phyloP scores from a whole-genome alignment of 2,329 filamentous ascomycete genomes.

The Macrophomina tecta region DNA sequence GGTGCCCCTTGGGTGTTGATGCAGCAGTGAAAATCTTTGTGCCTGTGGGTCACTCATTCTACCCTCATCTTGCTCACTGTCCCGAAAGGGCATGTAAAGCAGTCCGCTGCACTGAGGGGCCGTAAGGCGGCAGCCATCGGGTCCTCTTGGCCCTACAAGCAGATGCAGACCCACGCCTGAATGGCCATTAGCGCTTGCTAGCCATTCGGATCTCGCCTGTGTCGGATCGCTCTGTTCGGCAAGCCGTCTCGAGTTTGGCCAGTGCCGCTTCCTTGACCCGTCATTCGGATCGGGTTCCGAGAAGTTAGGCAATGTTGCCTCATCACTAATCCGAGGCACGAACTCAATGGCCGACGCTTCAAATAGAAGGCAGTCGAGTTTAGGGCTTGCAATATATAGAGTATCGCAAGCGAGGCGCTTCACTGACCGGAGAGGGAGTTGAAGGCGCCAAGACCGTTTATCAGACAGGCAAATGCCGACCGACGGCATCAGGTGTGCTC shows the following conservation, averaged over 20 bases:
- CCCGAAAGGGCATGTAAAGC: constrained; percentile 8
- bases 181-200: constrained; percentile 14
- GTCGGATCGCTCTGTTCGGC: constrained; percentile 15
- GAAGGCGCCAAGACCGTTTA: constrained; percentile 1
- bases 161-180: constrained; percentile 18
- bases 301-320: neutral
- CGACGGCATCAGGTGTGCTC: neutral
- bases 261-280: neutral
- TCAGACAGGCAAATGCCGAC: constrained; percentile 12
- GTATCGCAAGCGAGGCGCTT: neutral
- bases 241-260: constrained; percentile 14
- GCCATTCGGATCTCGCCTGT: constrained; percentile 20
- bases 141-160: constrained; percentile 2
- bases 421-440: neutral
- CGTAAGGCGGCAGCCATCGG: constrained; percentile 10
- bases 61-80: constrained; percentile 1
- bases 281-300: constrained; percentile 1
- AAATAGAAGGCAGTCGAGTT: neutral
- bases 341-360: neutral
- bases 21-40: constrained; percentile 11
- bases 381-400: neutral
- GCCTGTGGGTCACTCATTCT: constrained; percentile 20
- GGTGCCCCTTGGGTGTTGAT: constrained; percentile 17
- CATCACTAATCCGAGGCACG: neutral
- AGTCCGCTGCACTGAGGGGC: constrained; percentile 1